These are phyloP conservation scores for Stropharia rugosoannulata DNA, from an alignment of 768 basidiomycete genomes.

Conservation along the genomic window DNA sequence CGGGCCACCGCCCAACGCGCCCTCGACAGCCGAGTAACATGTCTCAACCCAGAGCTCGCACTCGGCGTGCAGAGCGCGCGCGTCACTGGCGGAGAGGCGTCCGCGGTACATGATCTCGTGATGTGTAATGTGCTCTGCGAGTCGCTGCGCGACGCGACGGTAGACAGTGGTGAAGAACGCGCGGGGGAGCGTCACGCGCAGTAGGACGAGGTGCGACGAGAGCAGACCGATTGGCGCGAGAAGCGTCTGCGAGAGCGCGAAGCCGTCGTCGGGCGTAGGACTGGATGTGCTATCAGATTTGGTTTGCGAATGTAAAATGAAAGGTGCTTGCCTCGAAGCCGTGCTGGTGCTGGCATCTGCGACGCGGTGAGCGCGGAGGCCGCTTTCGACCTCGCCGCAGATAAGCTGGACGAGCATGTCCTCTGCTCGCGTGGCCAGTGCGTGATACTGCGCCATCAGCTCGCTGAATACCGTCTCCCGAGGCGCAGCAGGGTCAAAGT, in stretches of 20 bases:
- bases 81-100: conserved; percentile 59
- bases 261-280: conserved; percentile 21
- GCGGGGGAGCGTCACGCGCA: conserved; percentile 64
- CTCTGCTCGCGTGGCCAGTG: conserved; percentile 69
- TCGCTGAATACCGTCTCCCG: conserved; percentile 80
- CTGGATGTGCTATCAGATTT: neutral
- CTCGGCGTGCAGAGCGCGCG: conserved; percentile 64
- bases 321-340: neutral
- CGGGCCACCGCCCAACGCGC: conserved; percentile 41
- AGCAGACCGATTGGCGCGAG: conserved; percentile 75
- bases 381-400: conserved; percentile 76
- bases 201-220: conserved; percentile 73
- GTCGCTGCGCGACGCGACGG: conserved; percentile 64
- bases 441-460: conserved; percentile 62
- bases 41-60: conserved; percentile 84
- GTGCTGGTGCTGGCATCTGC: conserved; percentile 32
- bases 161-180: conserved; percentile 63
- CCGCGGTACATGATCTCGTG: conserved; percentile 82
- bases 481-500: conserved; percentile 33
- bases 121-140: conserved; percentile 80
- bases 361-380: conserved; percentile 71
- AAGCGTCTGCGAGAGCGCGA: conserved; percentile 67
- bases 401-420: conserved; percentile 86
- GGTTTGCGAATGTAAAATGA: neutral
- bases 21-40: conserved; percentile 57